These are phyloP conservation scores for Aphanocladium album DNA, from an alignment of 2,329 filamentous ascomycete genomes.

Conservation along the genomic window DNA sequence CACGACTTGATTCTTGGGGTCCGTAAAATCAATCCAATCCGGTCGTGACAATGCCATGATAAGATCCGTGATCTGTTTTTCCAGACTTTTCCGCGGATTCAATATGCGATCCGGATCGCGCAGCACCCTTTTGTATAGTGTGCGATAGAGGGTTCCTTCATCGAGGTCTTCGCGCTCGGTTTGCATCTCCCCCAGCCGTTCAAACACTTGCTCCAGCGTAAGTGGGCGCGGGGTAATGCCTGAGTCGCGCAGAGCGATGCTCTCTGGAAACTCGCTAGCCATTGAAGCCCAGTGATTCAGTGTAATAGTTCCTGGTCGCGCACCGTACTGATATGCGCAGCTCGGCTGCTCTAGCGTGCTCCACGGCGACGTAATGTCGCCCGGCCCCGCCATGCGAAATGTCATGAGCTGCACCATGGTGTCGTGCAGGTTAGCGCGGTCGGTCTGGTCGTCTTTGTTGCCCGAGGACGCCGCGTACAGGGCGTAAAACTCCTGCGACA, in stretches of 20 bases:
- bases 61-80: slow-evolving; percentile 68
- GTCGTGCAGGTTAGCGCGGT: slow-evolving; percentile 47
- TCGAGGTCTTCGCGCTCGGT: slow-evolving; percentile 51
- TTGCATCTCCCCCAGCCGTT: slow-evolving; percentile 56
- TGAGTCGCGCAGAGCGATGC: slow-evolving; percentile 53
- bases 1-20: slow-evolving; percentile 64
- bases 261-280: slow-evolving; percentile 51
- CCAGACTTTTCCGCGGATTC: slow-evolving; percentile 58
- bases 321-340: slow-evolving; percentile 62
- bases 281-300: slow-evolving; percentile 64
- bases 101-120: slow-evolving; percentile 60
- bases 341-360: slow-evolving; percentile 71
- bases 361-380: slow-evolving; percentile 51
- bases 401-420: slow-evolving; percentile 56
- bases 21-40: slow-evolving; percentile 70
- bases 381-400: slow-evolving; percentile 41
- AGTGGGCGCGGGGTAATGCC: slow-evolving; percentile 57
- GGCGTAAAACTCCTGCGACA: slow-evolving; percentile 49
- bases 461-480: slow-evolving; percentile 48
- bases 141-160: slow-evolving; percentile 54
- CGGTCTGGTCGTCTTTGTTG: slow-evolving; percentile 39
- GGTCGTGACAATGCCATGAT: slow-evolving; percentile 63
- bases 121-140: slow-evolving; percentile 63
- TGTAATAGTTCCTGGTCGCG: slow-evolving; percentile 63
- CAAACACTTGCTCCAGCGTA: slow-evolving; percentile 51